Evolutionary conservation across 2,329 filamentous ascomycete genomes (phyloP), one percentile per base, ranked within the genome.

Genomic region (Bertia moriformis): DNA sequence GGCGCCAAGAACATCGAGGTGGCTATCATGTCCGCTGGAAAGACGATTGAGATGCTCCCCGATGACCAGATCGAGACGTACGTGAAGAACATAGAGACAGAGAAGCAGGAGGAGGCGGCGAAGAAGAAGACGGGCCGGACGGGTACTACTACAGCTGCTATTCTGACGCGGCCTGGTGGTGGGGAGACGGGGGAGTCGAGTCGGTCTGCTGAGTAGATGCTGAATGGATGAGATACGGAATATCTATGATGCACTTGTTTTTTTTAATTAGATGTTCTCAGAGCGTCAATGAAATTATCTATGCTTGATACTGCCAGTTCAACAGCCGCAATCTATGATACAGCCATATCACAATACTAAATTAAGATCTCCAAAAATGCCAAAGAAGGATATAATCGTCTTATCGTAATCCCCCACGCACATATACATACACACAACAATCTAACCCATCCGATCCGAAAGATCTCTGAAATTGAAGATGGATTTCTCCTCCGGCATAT

Each of bases 1-100:
- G 91, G 91, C 46, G 91, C 91, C 39, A 98, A 98, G 78, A 98
- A 98, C 64, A 98, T 98, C 54, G 91, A 98, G 67, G 96, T 98
- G 54, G 91, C 93, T 42, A 80, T 98, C 56, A 95, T 96, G 87
- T 84, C 86, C 4, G 88, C 91, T 4, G 88, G 86, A 39, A 87
- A 94, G 69, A 61, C 72, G 14, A 76, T 98, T 46, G 88, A 96
- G 69, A 88, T 94, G 78, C 73, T 98, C 49, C 85, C 87, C 2
- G 82, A 89, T 20, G 89, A 96, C 60, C 85, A 94, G 54, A 98
- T 98, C 54, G 91, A 98, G 69, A 75, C 76, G 50, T 95, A 93
- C 55, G 93, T 98, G 55, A 96, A 96, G 78, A 91, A 78, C 62
- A 98, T 98, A 60, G 93, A 98, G 69, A 83, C 88, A 53, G 93